phyloP scores from a whole-genome alignment of 2,329 filamentous ascomycete genomes.

The Cladobotryum mycophilum region DNA sequence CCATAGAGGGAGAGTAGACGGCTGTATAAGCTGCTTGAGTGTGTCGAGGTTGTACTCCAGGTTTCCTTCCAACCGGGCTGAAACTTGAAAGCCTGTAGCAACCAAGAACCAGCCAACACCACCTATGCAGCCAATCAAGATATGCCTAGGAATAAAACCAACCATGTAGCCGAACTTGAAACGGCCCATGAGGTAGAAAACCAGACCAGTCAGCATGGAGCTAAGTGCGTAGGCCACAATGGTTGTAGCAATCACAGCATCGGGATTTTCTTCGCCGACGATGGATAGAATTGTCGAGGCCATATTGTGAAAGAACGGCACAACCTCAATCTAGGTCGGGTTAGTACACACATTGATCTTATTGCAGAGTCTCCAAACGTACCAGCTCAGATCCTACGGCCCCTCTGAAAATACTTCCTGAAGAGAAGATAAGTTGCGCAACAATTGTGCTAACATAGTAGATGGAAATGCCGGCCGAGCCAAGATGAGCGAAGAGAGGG shows the following conservation, averaged over 20 bases:
- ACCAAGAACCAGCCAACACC: constrained; percentile 94
- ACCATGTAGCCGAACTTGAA: constrained; percentile 88
- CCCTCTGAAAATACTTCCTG: constrained; percentile 80
- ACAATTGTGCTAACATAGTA: constrained; percentile 98
- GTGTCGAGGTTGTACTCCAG: constrained; percentile 76
- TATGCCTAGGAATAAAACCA: constrained; percentile 94
- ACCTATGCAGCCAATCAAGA: constrained; percentile 93
- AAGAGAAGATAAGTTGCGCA: constrained; percentile 83
- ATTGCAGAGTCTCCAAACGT: constrained; percentile 21
- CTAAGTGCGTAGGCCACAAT: constrained; percentile 88
- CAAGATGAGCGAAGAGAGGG: constrained; percentile 76
- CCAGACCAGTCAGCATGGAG: constrained; percentile 80
- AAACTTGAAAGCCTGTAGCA: constrained; percentile 88
- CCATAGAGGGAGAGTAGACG: constrained; percentile 78
- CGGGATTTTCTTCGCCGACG: constrained; percentile 73
- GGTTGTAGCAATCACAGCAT: constrained; percentile 87
- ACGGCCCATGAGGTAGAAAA: constrained; percentile 86
- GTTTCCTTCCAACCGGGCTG: constrained; percentile 78
- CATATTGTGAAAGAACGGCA: constrained; percentile 99
- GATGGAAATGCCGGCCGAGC: constrained; percentile 92
- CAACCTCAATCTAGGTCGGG: constrained; percentile 71
- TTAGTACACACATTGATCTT: neutral
- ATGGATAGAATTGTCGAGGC: constrained; percentile 74
- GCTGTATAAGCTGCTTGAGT: constrained; percentile 63
- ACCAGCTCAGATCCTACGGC: constrained; percentile 92